Conservation (phyloP, 2,329 filamentous ascomycete species). For the Whalleya microplaca region DNA sequence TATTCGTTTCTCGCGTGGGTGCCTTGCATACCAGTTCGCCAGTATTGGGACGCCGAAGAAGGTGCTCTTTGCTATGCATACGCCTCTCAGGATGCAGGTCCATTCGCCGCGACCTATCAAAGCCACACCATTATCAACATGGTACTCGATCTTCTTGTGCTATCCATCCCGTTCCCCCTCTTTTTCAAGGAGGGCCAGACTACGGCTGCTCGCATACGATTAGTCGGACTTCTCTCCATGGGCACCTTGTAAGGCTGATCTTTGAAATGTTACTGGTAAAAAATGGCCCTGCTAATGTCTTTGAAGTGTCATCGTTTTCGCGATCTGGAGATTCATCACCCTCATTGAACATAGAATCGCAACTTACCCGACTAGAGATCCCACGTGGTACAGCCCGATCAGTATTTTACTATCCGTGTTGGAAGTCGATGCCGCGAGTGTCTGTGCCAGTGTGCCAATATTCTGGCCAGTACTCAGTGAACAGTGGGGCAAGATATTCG, state of each 20-base stretch:
- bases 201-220: conserved; percentile 29
- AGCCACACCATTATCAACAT: conserved; percentile 41
- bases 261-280: not conserved
- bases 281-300: not conserved
- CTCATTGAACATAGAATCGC: conserved; percentile 36
- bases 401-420: conserved; percentile 32
- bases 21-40: conserved; percentile 32
- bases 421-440: conserved; percentile 31
- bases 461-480: conserved; percentile 35
- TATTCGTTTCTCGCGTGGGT: conserved; percentile 39
- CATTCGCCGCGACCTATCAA: conserved; percentile 38
- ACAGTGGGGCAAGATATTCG: conserved; percentile 34
- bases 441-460: conserved; percentile 36
- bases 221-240: conserved; percentile 37
- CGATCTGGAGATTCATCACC: conserved; percentile 37
- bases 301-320: conserved; percentile 34
- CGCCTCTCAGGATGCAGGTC: conserved; percentile 29
- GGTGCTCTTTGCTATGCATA: conserved; percentile 36
- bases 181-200: conserved; percentile 32
- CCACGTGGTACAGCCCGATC: conserved; percentile 39
- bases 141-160: conserved; percentile 38
- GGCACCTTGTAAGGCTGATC: conserved; percentile 34
- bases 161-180: conserved; percentile 39
- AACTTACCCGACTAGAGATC: conserved; percentile 38
- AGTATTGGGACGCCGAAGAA: conserved; percentile 26